Evolutionary conservation across 2,329 filamentous ascomycete species (phyloP).

Genomic region (Talaromyces marneffei): DNA sequence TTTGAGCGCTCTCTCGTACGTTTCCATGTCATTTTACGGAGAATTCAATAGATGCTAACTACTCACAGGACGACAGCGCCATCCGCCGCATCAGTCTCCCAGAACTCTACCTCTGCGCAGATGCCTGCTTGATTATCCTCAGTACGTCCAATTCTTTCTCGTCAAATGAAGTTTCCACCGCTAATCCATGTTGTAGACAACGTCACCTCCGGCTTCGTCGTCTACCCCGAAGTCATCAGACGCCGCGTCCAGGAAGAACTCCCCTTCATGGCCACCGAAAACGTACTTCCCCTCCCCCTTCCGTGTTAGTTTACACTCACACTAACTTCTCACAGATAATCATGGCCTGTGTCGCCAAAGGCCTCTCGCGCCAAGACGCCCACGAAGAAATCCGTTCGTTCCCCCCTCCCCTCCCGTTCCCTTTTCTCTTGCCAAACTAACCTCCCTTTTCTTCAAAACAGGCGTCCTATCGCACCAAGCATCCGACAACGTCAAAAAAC

Average conservation of each 20-base stretch:
- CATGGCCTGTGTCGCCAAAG: conserved; percentile 69
- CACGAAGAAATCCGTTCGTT: conserved; percentile 70
- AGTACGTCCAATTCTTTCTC: conserved; percentile 27
- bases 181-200: conserved; percentile 49
- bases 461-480: conserved; percentile 71
- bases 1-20: conserved; percentile 59
- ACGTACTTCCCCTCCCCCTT: neutral
- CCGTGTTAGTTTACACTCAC: neutral
- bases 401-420: neutral
- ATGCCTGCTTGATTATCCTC: conserved; percentile 54
- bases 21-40: neutral
- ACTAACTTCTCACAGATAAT: conserved; percentile 47
- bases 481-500: conserved; percentile 61
- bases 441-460: neutral
- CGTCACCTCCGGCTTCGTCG: conserved; percentile 62
- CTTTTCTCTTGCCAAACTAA: neutral
- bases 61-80: conserved; percentile 26
- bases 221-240: conserved; percentile 70
- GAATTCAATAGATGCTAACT: conserved; percentile 30
- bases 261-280: conserved; percentile 75
- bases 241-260: conserved; percentile 67
- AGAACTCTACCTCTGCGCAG: conserved; percentile 58
- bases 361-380: conserved; percentile 68
- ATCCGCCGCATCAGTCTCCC: conserved; percentile 52
- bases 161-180: too few species aligned